A percentile compares a stretch with the other conserved stretches of the same genome.
Evolutionary conservation across 2,329 filamentous ascomycete species (phyloP).

Genomic region (Beauveria medogensis): DNA sequence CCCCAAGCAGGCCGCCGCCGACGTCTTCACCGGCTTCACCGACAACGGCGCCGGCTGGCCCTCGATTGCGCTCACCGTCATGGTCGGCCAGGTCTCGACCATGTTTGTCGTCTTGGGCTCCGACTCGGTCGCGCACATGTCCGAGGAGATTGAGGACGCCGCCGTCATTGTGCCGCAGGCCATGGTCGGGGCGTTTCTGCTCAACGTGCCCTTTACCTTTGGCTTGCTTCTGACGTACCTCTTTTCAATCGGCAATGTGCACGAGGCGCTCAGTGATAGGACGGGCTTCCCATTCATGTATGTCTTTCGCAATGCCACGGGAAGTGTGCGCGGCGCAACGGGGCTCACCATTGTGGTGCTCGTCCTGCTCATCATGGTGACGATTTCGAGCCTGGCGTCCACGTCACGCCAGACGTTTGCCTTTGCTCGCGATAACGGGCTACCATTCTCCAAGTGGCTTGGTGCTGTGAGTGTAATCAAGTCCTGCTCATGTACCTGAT

Average conservation of each 20-base stretch:
- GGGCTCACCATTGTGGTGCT: conserved; percentile 1
- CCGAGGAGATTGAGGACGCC: conserved; percentile 15
- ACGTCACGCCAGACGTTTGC: conserved; percentile 8
- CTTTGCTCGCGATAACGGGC: conserved; percentile 10
- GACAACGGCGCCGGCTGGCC: conserved; percentile 16
- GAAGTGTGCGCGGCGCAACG: conserved; percentile 4
- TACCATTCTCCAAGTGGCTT: conserved; percentile 13
- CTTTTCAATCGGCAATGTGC: conserved; percentile 7
- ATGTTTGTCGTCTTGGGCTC: conserved; percentile 12
- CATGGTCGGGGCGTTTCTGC: conserved; percentile 7
- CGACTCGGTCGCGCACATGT: conserved; percentile 15
- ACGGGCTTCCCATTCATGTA: conserved; percentile 12
- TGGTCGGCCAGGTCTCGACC: conserved; percentile 14
- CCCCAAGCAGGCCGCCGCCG: conserved; percentile 7
- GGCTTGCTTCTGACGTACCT: conserved; percentile 9
- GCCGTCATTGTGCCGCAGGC: conserved; percentile 10
- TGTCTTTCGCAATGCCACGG: conserved; percentile 13
- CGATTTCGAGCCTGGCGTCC: conserved; percentile 6
- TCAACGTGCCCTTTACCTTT: conserved; percentile 7
- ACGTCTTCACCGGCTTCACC: conserved; percentile 14
- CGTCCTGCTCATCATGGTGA: conserved; percentile 10
- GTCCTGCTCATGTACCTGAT: not conserved
- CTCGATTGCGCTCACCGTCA: conserved; percentile 10
- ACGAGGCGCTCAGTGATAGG: conserved; percentile 1
- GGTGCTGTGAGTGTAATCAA: not conserved